These are phyloP conservation scores for Phytophthora vignae DNA, from an alignment of 352 stramenopile genomes.

Conservation along the genomic window DNA sequence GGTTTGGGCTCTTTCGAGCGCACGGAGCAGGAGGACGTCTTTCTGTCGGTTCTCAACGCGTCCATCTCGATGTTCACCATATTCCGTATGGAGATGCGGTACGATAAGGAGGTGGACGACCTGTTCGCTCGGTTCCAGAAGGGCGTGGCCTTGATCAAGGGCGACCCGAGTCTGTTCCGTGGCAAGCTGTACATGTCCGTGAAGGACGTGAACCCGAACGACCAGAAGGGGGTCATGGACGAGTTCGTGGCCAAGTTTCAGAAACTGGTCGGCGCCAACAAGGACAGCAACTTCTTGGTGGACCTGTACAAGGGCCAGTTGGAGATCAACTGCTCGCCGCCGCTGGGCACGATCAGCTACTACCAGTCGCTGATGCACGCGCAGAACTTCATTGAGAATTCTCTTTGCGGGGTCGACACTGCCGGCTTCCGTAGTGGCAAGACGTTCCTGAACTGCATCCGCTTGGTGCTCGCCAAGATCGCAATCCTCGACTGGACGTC, in stretches of 20 bases:
- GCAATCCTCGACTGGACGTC: conserved; percentile 85
- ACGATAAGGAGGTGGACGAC: conserved; percentile 84
- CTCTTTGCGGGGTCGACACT: conserved; percentile 13
- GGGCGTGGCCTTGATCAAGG: conserved; percentile 67
- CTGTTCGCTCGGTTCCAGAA: conserved; percentile 78
- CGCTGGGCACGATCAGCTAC: conserved; percentile 68
- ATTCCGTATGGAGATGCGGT: conserved; percentile 75
- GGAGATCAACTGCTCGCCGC: conserved; percentile 78
- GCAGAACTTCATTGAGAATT: conserved; percentile 36
- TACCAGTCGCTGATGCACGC: conserved; percentile 62
- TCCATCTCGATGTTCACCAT: conserved; percentile 71
- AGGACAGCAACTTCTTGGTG: conserved; percentile 66
- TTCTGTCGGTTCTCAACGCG: conserved; percentile 71
- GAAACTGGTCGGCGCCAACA: conserved; percentile 57
- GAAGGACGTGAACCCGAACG: conserved; percentile 86
- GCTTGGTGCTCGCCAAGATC: conserved; percentile 79
- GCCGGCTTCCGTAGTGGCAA: conserved; percentile 58
- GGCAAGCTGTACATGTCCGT: conserved; percentile 79
- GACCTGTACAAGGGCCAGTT: conserved; percentile 72
- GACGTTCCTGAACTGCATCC: conserved; percentile 75
- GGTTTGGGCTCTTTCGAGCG: conserved; percentile 73
- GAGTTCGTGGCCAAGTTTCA: conserved; percentile 70
- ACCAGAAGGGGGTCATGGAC: conserved; percentile 54
- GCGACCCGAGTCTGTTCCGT: conserved; percentile 62
- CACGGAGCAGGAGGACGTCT: conserved; percentile 72